phyloP scores from a whole-genome alignment of 768 basidiomycete species.

The Boletus sp. region DNA sequence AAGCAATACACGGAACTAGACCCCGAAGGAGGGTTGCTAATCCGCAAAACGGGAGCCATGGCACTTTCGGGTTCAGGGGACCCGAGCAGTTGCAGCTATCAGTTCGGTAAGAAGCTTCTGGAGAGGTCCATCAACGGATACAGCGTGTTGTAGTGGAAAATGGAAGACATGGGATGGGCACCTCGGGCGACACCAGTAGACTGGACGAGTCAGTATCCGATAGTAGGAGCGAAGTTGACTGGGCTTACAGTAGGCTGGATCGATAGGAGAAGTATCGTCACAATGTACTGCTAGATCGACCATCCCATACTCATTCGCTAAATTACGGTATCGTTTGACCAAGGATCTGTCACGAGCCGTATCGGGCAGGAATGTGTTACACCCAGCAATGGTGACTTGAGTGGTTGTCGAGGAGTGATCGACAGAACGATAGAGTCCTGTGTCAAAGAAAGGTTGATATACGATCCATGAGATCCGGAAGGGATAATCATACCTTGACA shows the following conservation, averaged over 20 bases:
- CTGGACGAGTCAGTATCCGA: not conserved
- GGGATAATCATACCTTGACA: conserved; percentile 44
- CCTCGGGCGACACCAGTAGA: not conserved
- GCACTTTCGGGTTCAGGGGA: not conserved
- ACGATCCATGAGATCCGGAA: not conserved
- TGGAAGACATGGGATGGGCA: not conserved
- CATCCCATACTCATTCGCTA: not conserved
- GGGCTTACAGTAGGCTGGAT: not conserved
- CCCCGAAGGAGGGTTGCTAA: not conserved
- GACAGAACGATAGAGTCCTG: conserved; percentile 60
- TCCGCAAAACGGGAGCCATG: not conserved
- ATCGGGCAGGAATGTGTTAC: conserved; percentile 50
- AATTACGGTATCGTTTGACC: conserved; percentile 21
- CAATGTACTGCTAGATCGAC: not conserved
- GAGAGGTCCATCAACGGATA: not conserved
- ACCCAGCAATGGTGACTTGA: conserved; percentile 36
- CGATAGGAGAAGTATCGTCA: not conserved
- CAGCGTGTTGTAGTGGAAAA: not conserved
- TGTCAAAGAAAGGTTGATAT: not conserved
- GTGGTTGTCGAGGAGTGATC: conserved; percentile 42
- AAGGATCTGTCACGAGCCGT: conserved; percentile 59
- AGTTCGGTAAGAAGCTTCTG: not conserved
- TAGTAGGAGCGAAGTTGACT: not conserved
- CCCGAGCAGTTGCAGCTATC: too few relatives aligned
- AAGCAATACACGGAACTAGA: not conserved